Percentiles rank a stretch among this genome's conserved stretches.
These are phyloP conservation scores for Acer campestre DNA, from an alignment of 345 rosid genomes.

Conservation along the genomic window DNA sequence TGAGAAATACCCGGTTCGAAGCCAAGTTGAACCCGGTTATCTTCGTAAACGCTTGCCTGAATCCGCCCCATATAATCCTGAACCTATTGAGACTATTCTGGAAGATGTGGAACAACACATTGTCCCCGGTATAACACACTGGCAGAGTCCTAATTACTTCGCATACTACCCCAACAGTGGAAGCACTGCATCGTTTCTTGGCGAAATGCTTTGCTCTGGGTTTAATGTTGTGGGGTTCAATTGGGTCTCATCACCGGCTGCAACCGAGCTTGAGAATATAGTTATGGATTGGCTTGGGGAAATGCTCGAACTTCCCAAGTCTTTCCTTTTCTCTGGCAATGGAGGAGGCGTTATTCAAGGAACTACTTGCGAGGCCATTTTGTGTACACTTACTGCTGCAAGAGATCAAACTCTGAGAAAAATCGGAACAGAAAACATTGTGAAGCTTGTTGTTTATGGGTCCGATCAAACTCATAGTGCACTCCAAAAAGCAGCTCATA, in stretches of 20 bases:
- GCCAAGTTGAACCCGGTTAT: constrained; percentile 44
- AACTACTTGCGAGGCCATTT: constrained; percentile 42
- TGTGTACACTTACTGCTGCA: constrained; percentile 38
- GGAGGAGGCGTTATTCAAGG: constrained; percentile 48
- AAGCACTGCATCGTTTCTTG: constrained; percentile 36
- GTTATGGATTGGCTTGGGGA: constrained; percentile 50
- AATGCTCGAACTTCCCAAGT: constrained; percentile 38
- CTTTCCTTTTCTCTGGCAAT: constrained; percentile 39
- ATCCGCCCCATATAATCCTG: constrained; percentile 35
- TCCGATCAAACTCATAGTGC: constrained; percentile 46
- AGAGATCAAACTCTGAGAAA: constrained; percentile 34
- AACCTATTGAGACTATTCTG: constrained; percentile 37
- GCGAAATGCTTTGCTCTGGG: constrained; percentile 42
- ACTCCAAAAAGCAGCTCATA: constrained; percentile 35
- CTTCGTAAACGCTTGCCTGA: constrained; percentile 35
- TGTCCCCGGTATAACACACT: constrained; percentile 50
- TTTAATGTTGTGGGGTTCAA: constrained; percentile 48
- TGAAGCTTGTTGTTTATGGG: constrained; percentile 43
- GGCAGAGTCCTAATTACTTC: constrained; percentile 48
- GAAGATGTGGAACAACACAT: constrained; percentile 33
- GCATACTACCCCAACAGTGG: constrained; percentile 35
- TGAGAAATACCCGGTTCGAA: constrained; percentile 41
- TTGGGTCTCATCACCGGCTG: constrained; percentile 52
- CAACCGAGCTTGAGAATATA: constrained; percentile 50
- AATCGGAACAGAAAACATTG: constrained; percentile 21